A percentile compares a stretch with the other conserved stretches of the same genome.
Conservation (phyloP, 164 flowering plant genomes). For the Piper longum region DNA sequence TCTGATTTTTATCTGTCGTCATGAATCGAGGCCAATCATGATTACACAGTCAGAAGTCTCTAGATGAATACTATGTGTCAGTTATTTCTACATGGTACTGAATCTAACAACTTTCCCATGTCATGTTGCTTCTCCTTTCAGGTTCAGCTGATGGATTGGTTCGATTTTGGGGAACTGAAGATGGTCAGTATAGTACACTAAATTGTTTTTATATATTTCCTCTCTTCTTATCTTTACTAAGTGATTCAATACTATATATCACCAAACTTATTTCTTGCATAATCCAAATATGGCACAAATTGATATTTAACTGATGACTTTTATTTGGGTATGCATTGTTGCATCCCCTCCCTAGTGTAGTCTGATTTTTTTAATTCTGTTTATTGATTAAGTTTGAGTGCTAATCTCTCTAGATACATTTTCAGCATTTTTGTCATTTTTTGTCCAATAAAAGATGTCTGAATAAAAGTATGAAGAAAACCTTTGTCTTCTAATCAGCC, state of each 20-base stretch:
- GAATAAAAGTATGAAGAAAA: too few species aligned
- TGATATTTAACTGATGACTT: not conserved
- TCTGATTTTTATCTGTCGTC: not conserved
- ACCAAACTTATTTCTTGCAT: too few species aligned
- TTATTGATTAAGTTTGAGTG: not conserved
- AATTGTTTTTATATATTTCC: not conserved
- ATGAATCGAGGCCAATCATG: too few species aligned
- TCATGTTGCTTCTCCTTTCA: slow-evolving; percentile 14
- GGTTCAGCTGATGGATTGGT: slow-evolving; percentile 93
- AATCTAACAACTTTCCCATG: not conserved
- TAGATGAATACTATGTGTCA: not conserved
- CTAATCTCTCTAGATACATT: too few species aligned
- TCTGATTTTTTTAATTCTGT: not conserved
- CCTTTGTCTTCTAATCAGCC: not conserved
- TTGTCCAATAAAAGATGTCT: too few species aligned
- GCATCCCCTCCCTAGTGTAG: not conserved
- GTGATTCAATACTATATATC: not conserved
- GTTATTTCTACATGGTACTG: not conserved
- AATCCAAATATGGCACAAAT: not conserved
- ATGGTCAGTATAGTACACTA: slow-evolving; percentile 34
- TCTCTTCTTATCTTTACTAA: not conserved
- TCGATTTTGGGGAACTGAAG: slow-evolving; percentile 93
- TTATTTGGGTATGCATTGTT: too few species aligned
- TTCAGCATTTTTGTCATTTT: not conserved
- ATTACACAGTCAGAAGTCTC: too few species aligned